Percentiles rank a stretch among this genome's conserved stretches.
These are phyloP conservation scores for Boletus barrowsii DNA, from an alignment of 768 basidiomycete species.

Conservation along the genomic window DNA sequence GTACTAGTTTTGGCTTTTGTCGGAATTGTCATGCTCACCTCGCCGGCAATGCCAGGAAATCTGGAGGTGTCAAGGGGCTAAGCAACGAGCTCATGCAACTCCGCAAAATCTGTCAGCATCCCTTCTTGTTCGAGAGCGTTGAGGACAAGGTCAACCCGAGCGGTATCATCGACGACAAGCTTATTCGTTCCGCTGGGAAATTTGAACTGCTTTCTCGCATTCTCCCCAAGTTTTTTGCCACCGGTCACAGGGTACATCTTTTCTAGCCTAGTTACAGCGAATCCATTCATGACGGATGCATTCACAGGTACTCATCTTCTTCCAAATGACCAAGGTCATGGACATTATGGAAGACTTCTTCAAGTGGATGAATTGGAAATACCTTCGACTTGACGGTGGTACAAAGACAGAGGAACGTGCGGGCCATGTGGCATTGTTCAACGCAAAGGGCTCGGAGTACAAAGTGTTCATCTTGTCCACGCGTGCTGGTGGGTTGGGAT, in stretches of 20 bases:
- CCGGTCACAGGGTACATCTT: conserved; percentile 75
- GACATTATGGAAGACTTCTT: conserved; percentile 97
- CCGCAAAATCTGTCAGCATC: conserved; percentile 97
- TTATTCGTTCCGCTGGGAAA: conserved; percentile 88
- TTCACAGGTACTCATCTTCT: conserved; percentile 90
- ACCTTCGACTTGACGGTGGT: conserved; percentile 92
- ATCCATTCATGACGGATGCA: conserved; percentile 3
- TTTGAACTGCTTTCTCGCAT: conserved; percentile 88
- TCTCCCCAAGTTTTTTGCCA: conserved; percentile 91
- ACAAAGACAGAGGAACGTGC: conserved; percentile 96
- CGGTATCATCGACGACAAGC: conserved; percentile 77
- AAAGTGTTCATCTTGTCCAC: conserved; percentile 94
- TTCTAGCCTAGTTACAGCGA: neutral
- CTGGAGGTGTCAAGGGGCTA: conserved; percentile 78
- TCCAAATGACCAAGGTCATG: conserved; percentile 99
- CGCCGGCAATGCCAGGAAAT: conserved; percentile 44
- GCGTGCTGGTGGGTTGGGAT: conserved; percentile 86
- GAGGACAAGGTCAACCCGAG: conserved; percentile 91
- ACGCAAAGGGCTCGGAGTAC: conserved; percentile 83
- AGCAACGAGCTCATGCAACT: conserved; percentile 98
- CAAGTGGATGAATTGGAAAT: conserved; percentile 81
- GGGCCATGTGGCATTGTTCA: conserved; percentile 80
- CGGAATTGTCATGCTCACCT: conserved; percentile 2
- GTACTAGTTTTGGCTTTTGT: conserved; percentile 33
- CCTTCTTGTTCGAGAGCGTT: conserved; percentile 92